phyloP scores from a whole-genome alignment of 2,329 filamentous ascomycete genomes.

The Alternaria sp. region DNA sequence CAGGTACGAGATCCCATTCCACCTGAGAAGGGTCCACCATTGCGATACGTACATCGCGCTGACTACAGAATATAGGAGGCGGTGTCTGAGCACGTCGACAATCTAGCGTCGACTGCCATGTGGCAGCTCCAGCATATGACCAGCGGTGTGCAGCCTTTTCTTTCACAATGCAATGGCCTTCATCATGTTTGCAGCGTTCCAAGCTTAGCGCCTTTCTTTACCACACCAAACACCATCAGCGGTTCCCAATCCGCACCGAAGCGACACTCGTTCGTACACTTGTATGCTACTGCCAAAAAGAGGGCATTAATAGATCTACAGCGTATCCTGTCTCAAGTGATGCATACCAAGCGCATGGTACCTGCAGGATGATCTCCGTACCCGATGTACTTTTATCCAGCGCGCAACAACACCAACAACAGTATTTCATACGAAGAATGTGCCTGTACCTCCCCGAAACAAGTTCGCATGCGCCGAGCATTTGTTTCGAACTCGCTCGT shows the following conservation, averaged over 20 bases:
- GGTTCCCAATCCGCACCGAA: not conserved
- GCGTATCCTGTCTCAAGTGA: not conserved
- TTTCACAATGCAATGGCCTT: not conserved
- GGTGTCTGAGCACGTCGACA: slow-evolving; percentile 9
- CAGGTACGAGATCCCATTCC: slow-evolving; percentile 30
- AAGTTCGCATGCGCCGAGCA: not conserved
- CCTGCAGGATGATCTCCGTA: not conserved
- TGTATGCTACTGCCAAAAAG: not conserved
- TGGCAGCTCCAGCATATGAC: not conserved
- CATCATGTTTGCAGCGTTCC: slow-evolving; percentile 2
- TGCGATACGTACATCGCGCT: slow-evolving; percentile 3
- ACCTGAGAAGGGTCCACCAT: not conserved
- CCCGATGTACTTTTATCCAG: not conserved
- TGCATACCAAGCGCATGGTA: not conserved
- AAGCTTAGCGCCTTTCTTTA: not conserved
- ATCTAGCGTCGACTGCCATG: not conserved
- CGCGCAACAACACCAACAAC: not conserved
- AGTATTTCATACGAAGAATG: not conserved
- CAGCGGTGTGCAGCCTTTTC: not conserved
- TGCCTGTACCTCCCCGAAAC: not conserved
- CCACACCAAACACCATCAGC: not conserved
- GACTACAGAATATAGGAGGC: slow-evolving; percentile 11
- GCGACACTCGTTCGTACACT: not conserved
- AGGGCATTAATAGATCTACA: not conserved
- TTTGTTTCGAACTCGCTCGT: slow-evolving; percentile 5